phyloP scores from a whole-genome alignment of 257 asterid species.

The Orobanche coerulescens region DNA sequence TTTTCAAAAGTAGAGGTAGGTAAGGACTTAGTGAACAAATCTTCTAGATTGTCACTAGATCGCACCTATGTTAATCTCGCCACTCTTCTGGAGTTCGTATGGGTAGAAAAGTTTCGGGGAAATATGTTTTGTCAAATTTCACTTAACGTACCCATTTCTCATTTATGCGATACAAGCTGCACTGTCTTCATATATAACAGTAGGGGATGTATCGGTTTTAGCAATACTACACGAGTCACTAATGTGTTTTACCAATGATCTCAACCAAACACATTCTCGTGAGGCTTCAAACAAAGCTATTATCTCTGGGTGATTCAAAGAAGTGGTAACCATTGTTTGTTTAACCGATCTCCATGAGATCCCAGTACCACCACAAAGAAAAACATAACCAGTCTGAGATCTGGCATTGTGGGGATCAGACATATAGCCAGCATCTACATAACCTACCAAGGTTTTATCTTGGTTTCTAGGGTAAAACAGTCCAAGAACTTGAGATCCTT shows the following conservation, averaged over 20 bases:
- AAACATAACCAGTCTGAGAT: background rate
- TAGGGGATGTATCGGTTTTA: background rate
- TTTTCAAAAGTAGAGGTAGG: background rate
- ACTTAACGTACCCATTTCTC: background rate
- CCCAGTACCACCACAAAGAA: background rate
- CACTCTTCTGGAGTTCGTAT: background rate
- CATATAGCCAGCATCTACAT: background rate
- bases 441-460: background rate
- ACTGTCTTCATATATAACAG: background rate
- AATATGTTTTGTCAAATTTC: background rate
- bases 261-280: background rate
- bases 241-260: background rate
- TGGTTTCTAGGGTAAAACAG: too few species aligned
- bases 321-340: background rate
- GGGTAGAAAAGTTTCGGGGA: background rate
- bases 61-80: background rate
- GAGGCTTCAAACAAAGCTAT: background rate
- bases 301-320: background rate
- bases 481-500: background rate
- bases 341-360: background rate
- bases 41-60: too few species aligned
- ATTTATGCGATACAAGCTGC: background rate
- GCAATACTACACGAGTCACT: background rate
- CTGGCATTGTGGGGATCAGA: background rate
- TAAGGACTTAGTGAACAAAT: background rate